Conservation (phyloP, 2,329 filamentous ascomycete species). For the Pseudogymnoascus sp. region DNA sequence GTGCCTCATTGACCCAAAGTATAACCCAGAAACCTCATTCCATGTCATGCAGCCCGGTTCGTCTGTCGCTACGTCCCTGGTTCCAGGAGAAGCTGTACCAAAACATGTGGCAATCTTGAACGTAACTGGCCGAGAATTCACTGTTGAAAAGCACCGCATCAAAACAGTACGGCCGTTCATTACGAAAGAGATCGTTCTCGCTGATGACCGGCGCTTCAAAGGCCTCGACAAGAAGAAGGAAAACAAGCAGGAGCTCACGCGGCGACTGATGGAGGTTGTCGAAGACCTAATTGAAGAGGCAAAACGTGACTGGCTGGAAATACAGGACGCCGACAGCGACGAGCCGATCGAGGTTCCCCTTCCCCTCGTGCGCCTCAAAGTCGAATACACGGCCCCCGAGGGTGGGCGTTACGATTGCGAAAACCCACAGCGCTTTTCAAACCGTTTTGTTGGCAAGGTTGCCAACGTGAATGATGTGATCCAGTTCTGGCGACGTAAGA, state of each 20-base stretch:
- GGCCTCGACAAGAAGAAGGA: slow-evolving; percentile 73
- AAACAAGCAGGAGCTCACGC: slow-evolving; percentile 73
- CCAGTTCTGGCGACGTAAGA: slow-evolving; percentile 86
- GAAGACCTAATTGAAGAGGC: slow-evolving; percentile 84
- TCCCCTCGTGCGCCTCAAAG: slow-evolving; percentile 80
- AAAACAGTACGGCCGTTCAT: slow-evolving; percentile 89
- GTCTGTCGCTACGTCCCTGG: slow-evolving; percentile 86
- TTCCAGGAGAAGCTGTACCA: slow-evolving; percentile 79
- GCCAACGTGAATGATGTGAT: slow-evolving; percentile 93
- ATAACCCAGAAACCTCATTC: slow-evolving; percentile 83
- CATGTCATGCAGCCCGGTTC: slow-evolving; percentile 97
- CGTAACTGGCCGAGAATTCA: slow-evolving; percentile 76
- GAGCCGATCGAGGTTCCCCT: slow-evolving; percentile 58
- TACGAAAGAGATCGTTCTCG: slow-evolving; percentile 72
- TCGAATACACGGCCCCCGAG: slow-evolving; percentile 81
- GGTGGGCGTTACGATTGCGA: slow-evolving; percentile 84
- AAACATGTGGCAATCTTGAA: slow-evolving; percentile 87
- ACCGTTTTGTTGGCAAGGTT: slow-evolving; percentile 81
- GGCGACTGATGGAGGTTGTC: slow-evolving; percentile 68
- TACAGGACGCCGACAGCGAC: slow-evolving; percentile 59
- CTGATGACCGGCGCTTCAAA: slow-evolving; percentile 68
- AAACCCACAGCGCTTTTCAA: slow-evolving; percentile 93
- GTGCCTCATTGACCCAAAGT: slow-evolving; percentile 76
- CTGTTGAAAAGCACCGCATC: slow-evolving; percentile 70
- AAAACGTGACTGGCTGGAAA: slow-evolving; percentile 68